phyloP scores from a whole-genome alignment of 2,329 filamentous ascomycete species.

The Fusarium bulbicola region DNA sequence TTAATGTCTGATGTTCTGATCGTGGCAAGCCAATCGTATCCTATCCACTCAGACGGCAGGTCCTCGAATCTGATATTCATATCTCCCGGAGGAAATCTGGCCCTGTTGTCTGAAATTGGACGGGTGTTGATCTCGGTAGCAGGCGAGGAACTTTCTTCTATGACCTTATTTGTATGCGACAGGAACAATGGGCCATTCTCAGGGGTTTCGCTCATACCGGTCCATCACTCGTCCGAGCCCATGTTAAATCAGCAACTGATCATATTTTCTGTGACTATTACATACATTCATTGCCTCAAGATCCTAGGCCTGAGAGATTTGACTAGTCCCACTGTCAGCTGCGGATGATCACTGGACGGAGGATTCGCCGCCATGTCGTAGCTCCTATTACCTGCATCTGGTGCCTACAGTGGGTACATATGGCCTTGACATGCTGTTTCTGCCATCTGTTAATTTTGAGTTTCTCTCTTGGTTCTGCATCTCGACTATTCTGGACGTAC shows the following conservation, averaged over 20 bases:
- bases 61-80: not conserved
- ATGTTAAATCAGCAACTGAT: not conserved
- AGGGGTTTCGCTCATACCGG: not conserved
- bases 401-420: not conserved
- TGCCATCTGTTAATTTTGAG: not conserved
- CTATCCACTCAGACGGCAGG: not conserved
- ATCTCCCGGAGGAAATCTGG: not conserved
- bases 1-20: not conserved
- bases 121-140: too few relatives aligned
- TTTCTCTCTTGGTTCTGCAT: not conserved
- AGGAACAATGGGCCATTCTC: not conserved
- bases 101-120: too few relatives aligned
- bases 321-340: not conserved
- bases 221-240: not conserved
- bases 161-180: not conserved
- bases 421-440: not conserved
- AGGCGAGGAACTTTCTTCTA: not conserved
- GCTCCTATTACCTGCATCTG: not conserved
- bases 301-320: not conserved
- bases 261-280: not conserved
- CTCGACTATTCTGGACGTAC: not conserved
- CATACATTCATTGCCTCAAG: not conserved
- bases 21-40: not conserved
- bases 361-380: not conserved
- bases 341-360: not conserved